phyloP scores from a whole-genome alignment of 768 basidiomycete genomes.

The Mrakia frigida region DNA sequence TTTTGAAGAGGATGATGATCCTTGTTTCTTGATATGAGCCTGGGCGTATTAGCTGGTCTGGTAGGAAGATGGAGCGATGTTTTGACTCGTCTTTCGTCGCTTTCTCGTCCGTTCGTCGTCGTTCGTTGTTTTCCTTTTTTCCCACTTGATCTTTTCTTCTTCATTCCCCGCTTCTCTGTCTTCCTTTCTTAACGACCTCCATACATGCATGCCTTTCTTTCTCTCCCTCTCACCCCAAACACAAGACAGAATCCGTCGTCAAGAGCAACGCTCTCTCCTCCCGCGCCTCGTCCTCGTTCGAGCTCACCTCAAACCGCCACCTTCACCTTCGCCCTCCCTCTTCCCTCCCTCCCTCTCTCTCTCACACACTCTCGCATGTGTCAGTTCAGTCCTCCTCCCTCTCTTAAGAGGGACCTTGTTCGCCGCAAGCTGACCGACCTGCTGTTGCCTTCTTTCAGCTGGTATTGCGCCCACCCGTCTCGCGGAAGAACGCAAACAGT shows the following conservation, averaged over 20 bases:
- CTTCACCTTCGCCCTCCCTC: no score
- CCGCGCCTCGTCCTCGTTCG: neutral
- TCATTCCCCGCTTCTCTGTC: neutral
- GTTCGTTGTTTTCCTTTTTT: no score
- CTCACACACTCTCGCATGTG: neutral
- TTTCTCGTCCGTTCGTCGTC: no score
- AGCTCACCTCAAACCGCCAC: neutral
- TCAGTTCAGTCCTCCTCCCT: neutral
- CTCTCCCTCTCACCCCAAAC: no score
- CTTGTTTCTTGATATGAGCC: no score
- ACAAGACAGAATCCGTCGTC: neutral
- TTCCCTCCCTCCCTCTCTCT: neutral
- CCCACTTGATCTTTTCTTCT: neutral
- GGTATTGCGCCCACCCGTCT: slow-evolving; percentile 90
- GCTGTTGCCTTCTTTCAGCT: slow-evolving; percentile 39
- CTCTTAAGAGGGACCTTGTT: no score
- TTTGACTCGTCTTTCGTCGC: no score
- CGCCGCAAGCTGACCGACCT: neutral
- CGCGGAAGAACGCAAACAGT: slow-evolving; percentile 95
- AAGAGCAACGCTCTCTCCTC: neutral
- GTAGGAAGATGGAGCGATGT: no score
- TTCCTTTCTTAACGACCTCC: no score
- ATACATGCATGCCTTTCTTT: no score
- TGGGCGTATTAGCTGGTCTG: neutral
- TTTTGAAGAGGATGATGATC: neutral